phyloP scores from a whole-genome alignment of 495 filamentous ascomycete species.

The Penicillium antarcticum region DNA sequence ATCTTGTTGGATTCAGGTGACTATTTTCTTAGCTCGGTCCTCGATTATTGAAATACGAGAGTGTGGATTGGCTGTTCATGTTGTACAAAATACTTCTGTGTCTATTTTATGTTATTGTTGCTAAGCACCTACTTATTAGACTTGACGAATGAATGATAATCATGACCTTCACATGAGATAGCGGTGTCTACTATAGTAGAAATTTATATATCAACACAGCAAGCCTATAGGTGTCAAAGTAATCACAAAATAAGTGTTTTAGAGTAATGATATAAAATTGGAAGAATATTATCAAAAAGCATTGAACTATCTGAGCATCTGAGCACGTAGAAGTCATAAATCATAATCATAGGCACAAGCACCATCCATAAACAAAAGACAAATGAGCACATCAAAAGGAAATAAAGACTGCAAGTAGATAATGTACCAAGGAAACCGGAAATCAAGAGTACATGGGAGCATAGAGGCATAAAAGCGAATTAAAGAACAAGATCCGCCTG shows the following conservation, averaged over 20 bases:
- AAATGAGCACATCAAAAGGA: not conserved
- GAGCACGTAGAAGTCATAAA: conserved; percentile 13
- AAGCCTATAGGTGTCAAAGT: no score
- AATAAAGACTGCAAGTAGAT: not conserved
- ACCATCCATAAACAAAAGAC: conserved; percentile 1
- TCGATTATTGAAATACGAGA: not conserved
- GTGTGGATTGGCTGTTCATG: not conserved
- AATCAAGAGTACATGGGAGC: not conserved
- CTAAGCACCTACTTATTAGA: no score
- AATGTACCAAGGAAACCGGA: not conserved
- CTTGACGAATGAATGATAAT: no score
- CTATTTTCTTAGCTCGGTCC: not conserved
- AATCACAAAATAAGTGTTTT: no score
- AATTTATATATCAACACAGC: no score
- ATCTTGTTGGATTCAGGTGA: not conserved
- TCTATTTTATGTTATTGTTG: not conserved
- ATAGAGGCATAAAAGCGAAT: not conserved
- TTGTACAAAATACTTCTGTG: not conserved
- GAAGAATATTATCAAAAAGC: no score
- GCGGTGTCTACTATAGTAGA: no score
- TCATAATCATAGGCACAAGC: conserved; percentile 16
- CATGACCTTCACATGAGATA: no score
- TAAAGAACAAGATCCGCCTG: not conserved
- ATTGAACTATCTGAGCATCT: conserved; percentile 11
- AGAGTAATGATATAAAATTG: no score